phyloP scores from a whole-genome alignment of 768 basidiomycete species.

The Pisolithus microcarpus region DNA sequence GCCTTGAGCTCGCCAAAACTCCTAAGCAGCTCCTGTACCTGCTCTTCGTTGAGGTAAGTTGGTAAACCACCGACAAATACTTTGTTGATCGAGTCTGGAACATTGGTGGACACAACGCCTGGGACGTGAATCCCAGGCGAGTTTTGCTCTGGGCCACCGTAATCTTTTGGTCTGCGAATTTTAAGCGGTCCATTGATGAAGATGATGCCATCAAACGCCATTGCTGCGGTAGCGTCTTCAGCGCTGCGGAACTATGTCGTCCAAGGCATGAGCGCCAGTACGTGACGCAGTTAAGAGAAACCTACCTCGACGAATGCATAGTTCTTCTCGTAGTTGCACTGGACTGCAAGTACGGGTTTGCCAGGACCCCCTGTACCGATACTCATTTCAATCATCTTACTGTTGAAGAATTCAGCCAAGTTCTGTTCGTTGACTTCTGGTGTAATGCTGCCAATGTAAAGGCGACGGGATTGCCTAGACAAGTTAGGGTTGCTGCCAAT shows the following conservation, averaged over 20 bases:
- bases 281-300: slow-evolving; percentile 4
- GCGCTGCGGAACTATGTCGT: slow-evolving; percentile 83
- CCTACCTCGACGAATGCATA: slow-evolving; percentile 96
- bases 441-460: slow-evolving; percentile 94
- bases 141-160: slow-evolving; percentile 68
- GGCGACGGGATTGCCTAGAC: slow-evolving; percentile 76
- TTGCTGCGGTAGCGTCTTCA: slow-evolving; percentile 92
- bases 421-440: slow-evolving; percentile 91
- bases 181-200: slow-evolving; percentile 94
- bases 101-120: slow-evolving; percentile 92
- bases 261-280: slow-evolving; percentile 6
- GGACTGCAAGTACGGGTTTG: slow-evolving; percentile 87
- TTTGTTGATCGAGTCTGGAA: slow-evolving; percentile 97
- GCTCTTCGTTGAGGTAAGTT: slow-evolving; percentile 93
- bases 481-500: slow-evolving; percentile 83
- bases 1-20: slow-evolving; percentile 96
- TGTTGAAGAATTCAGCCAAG: slow-evolving; percentile 90
- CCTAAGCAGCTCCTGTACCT: slow-evolving; percentile 96
- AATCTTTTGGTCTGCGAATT: slow-evolving; percentile 97
- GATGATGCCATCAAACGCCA: slow-evolving; percentile 96
- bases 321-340: slow-evolving; percentile 97
- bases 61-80: slow-evolving; percentile 88
- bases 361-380: slow-evolving; percentile 80
- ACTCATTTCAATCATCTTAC: slow-evolving; percentile 89
- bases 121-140: slow-evolving; percentile 75